These are phyloP conservation scores for Phaseolus coccineus DNA, from an alignment of 331 rosid species.

Conservation along the genomic window DNA sequence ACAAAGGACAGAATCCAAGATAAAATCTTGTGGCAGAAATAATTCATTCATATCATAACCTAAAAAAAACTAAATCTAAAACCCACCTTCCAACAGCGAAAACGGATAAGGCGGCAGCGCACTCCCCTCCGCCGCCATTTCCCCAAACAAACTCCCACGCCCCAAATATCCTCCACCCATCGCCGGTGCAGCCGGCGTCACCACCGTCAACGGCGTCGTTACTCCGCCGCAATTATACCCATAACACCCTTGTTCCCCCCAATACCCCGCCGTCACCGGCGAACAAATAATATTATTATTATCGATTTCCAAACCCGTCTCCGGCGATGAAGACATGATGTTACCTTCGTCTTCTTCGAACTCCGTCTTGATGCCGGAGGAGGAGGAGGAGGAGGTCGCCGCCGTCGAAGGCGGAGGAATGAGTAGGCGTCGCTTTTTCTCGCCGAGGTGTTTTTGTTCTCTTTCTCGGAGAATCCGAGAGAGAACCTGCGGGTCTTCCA, in stretches of 20 bases:
- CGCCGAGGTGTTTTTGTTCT: constrained; percentile 39
- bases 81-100: constrained; percentile 79
- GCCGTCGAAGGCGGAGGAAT: constrained; percentile 37
- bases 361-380: constrained; percentile 62
- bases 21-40: constrained; percentile 44
- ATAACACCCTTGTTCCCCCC: constrained; percentile 43
- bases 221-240: constrained; percentile 15
- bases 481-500: constrained; percentile 76
- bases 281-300: constrained; percentile 18
- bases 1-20: constrained; percentile 46
- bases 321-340: constrained; percentile 57
- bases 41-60: not conserved
- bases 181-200: constrained; percentile 43
- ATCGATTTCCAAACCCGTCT: constrained; percentile 56
- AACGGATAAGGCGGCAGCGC: constrained; percentile 91
- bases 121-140: constrained; percentile 58
- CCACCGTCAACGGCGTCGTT: no score
- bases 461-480: constrained; percentile 59
- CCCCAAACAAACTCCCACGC: constrained; percentile 48
- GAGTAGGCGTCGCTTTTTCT: constrained; percentile 57
- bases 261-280: constrained; percentile 40
- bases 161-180: constrained; percentile 38
- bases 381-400: constrained; percentile 39
- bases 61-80: constrained; percentile 44
- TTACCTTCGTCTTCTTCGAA: constrained; percentile 53